These are phyloP conservation scores for Crithidia expoeki DNA, from an alignment of 208 protist species.

Conservation along the genomic window DNA sequence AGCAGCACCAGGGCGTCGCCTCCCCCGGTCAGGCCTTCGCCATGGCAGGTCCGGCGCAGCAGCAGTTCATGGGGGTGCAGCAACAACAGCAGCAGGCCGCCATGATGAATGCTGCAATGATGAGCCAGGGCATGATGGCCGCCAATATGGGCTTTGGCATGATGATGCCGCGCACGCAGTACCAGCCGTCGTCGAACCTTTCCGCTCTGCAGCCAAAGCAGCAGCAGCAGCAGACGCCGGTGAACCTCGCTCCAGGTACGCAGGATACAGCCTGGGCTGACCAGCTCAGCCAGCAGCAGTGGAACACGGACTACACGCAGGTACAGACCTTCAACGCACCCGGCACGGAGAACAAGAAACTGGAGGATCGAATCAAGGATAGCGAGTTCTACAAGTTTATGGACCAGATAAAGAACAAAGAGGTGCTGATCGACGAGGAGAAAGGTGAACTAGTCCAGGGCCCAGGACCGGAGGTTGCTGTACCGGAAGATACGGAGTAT, in stretches of 20 bases:
- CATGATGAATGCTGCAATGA: constrained; percentile 48
- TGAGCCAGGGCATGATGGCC: constrained; percentile 50
- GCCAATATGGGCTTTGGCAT: constrained; percentile 45
- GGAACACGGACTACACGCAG: constrained; percentile 73
- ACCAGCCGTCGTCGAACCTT: constrained; percentile 45
- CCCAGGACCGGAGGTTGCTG: constrained; percentile 62
- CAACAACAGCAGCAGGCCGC: constrained; percentile 36
- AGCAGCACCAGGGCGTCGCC: constrained; percentile 30
- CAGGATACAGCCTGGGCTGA: constrained; percentile 57
- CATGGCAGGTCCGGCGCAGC: constrained; percentile 29
- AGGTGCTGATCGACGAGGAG: constrained; percentile 84
- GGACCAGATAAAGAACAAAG: constrained; percentile 70
- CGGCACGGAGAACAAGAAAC: constrained; percentile 44
- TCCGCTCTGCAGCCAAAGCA: constrained; percentile 35
- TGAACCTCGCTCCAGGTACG: constrained; percentile 19
- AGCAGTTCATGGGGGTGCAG: constrained; percentile 44
- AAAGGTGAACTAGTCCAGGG: constrained; percentile 72
- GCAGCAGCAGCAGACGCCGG: constrained; percentile 31
- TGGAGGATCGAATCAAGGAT: constrained; percentile 69
- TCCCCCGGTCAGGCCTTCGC: constrained; percentile 20
- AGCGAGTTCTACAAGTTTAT: constrained; percentile 86
- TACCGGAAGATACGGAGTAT: constrained; percentile 64
- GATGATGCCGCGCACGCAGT: constrained; percentile 56
- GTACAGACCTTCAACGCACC: constrained; percentile 63
- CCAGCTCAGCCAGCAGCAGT: constrained; percentile 67